phyloP scores from a whole-genome alignment of 1,139 yeast genomes.

The Diutina ranongensis region DNA sequence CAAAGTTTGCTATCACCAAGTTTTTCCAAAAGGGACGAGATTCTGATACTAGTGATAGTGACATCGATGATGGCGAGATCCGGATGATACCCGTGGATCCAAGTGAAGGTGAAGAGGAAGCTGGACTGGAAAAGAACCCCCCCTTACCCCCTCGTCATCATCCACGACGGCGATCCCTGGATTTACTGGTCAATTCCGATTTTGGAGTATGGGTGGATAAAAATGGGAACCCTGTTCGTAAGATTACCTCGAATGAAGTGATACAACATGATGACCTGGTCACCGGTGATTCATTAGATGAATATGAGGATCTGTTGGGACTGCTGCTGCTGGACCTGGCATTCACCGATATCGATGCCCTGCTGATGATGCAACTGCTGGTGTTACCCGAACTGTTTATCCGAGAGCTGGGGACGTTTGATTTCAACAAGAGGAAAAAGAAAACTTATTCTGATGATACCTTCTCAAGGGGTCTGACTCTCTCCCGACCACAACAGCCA shows the following conservation, averaged over 20 bases:
- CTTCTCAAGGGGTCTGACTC: background rate
- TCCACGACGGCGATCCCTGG: background rate
- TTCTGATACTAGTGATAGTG: background rate
- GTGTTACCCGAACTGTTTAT: constrained; percentile 4
- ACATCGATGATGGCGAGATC: constrained; percentile 4
- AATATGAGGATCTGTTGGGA: background rate
- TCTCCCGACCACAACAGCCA: background rate
- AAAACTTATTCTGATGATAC: background rate
- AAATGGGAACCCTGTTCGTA: background rate
- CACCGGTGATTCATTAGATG: background rate
- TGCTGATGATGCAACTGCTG: constrained; percentile 6
- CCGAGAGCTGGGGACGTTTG: constrained; percentile 3
- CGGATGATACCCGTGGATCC: background rate
- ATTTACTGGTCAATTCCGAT: background rate
- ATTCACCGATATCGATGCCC: constrained; percentile 6
- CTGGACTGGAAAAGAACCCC: background rate
- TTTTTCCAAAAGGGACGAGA: background rate
- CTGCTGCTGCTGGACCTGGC: constrained; percentile 5
- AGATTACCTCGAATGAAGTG: background rate
- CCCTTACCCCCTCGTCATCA: background rate
- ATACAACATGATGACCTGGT: background rate
- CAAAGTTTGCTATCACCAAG: constrained; percentile 1
- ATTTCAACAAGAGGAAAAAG: background rate
- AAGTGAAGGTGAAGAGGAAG: background rate
- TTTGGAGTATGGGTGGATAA: constrained; percentile 5